phyloP scores from a whole-genome alignment of 176 grass and related monocot species.

The Carex kokanica region DNA sequence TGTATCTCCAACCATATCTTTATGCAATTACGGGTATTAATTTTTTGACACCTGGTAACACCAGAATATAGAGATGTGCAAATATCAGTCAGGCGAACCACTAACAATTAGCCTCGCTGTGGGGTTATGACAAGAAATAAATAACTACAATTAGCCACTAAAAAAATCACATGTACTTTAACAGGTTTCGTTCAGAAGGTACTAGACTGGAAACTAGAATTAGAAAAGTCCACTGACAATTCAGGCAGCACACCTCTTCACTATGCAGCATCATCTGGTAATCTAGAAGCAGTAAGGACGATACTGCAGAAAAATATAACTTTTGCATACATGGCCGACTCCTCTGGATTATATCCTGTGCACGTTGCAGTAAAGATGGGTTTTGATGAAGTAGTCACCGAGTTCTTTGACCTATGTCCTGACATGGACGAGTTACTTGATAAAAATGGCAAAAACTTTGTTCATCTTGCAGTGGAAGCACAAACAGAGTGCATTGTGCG shows the following conservation, averaged over 20 bases:
- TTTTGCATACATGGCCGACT: neutral
- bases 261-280: neutral
- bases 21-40: neutral
- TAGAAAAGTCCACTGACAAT: slow-evolving; percentile 19
- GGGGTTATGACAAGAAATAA: too few species aligned
- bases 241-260: slow-evolving; percentile 37
- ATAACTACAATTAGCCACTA: neutral
- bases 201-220: neutral
- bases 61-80: too few species aligned
- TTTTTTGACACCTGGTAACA: too few species aligned
- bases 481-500: neutral
- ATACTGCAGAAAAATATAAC: neutral
- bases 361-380: slow-evolving; percentile 30
- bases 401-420: neutral
- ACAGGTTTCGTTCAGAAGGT: slow-evolving; percentile 25
- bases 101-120: too few species aligned
- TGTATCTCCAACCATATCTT: too few species aligned
- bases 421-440: neutral
- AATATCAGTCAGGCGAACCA: too few species aligned
- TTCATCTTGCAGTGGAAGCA: neutral
- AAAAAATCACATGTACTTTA: neutral
- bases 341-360: slow-evolving; percentile 21
- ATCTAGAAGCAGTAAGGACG: neutral
- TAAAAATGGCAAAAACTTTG: neutral
- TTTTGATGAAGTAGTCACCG: neutral